A percentile compares a stretch with the other conserved stretches of the same genome.
phyloP scores from a whole-genome alignment of 257 asterid species.

The Jacaranda mimosifolia region DNA sequence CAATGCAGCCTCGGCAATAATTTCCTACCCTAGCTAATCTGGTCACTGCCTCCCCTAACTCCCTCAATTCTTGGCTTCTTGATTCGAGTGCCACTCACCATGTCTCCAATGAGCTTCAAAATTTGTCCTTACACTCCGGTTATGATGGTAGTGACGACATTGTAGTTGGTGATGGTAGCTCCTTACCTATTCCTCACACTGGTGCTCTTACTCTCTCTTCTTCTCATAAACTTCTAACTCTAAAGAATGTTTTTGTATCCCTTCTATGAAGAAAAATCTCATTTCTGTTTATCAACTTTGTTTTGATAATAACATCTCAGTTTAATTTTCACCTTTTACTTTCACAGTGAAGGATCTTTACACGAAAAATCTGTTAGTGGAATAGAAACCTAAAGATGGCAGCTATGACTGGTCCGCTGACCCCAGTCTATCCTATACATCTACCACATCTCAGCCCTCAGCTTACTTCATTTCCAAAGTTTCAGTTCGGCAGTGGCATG shows the following conservation, averaged over 20 bases:
- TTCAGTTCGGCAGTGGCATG: neutral
- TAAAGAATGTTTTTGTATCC: slow-evolving; percentile 14
- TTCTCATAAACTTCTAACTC: neutral
- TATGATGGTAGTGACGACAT: neutral
- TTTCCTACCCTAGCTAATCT: neutral
- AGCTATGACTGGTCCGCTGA: neutral
- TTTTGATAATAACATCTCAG: neutral
- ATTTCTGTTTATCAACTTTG: slow-evolving; percentile 12
- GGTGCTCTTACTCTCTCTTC: neutral
- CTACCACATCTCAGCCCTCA: no score
- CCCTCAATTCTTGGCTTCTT: neutral
- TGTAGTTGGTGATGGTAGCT: neutral
- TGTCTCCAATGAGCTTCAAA: neutral
- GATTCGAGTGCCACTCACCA: slow-evolving; percentile 8
- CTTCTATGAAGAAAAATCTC: neutral
- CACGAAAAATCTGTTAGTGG: neutral
- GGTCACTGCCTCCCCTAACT: neutral
- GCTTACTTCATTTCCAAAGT: no score
- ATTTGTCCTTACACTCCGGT: neutral
- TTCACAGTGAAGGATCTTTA: slow-evolving; percentile 9
- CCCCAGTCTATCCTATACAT: neutral
- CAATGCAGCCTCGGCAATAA: neutral
- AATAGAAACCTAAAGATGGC: neutral
- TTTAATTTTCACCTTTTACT: neutral
- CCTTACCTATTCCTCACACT: neutral